Conservation (phyloP, 2,329 filamentous ascomycete species). For the Penicillium sclerotiorum region DNA sequence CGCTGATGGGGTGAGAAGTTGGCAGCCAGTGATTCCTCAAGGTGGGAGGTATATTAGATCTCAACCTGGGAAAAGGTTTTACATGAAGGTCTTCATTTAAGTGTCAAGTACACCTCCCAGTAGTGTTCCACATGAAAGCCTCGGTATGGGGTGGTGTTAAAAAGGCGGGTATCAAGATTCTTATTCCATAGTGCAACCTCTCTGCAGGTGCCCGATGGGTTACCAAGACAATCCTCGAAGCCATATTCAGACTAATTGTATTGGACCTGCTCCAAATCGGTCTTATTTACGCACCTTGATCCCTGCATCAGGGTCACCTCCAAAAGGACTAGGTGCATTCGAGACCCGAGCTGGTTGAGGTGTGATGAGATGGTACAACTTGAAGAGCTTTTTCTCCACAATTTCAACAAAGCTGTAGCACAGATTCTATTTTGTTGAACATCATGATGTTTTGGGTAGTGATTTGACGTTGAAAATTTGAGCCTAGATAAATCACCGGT, state of each 20-base stretch:
- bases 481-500: too few species aligned
- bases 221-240: neutral
- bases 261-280: neutral
- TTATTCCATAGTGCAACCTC: conserved; percentile 8
- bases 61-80: neutral
- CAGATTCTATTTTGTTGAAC: too few species aligned
- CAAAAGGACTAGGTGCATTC: too few species aligned
- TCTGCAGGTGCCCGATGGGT: conserved; percentile 6
- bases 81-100: neutral
- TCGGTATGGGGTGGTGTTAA: neutral
- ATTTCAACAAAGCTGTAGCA: neutral
- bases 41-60: neutral
- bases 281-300: neutral
- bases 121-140: conserved; percentile 8
- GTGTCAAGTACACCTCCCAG: neutral
- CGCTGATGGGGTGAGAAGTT: conserved; percentile 4
- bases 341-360: neutral
- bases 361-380: neutral
- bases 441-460: too few species aligned
- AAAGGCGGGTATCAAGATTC: neutral
- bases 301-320: too few species aligned
- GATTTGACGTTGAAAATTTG: too few species aligned
- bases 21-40: neutral
- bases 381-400: neutral
- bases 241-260: neutral